These are phyloP conservation scores for Diaporthe sp. DNA, from an alignment of 2,329 filamentous ascomycete species.

Conservation along the genomic window DNA sequence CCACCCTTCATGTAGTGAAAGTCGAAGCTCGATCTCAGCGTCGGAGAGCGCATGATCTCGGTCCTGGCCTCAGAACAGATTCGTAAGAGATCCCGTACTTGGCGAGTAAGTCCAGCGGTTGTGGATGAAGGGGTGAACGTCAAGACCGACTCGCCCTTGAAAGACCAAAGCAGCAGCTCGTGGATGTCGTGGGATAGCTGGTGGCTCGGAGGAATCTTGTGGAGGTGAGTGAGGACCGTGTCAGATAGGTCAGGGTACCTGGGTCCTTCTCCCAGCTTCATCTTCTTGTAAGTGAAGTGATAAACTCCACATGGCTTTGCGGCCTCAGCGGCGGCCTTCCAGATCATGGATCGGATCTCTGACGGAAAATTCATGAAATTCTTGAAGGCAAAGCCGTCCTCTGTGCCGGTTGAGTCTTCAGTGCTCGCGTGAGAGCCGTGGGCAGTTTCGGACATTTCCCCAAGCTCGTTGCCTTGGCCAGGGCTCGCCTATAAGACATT, in stretches of 20 bases:
- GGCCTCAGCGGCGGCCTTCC: neutral
- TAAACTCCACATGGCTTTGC: neutral
- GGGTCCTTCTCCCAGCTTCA: too few relatives aligned
- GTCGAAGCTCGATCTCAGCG: neutral
- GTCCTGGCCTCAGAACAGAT: neutral
- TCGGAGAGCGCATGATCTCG: neutral
- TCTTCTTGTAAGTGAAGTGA: neutral
- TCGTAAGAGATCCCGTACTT: neutral
- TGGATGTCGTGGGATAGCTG: neutral
- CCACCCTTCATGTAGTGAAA: neutral
- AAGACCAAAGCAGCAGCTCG: too few relatives aligned
- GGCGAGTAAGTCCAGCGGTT: neutral
- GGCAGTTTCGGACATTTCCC: too few relatives aligned
- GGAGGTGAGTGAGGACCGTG: neutral
- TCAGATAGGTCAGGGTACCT: neutral
- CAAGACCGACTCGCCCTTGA: neutral
- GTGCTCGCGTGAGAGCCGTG: neutral
- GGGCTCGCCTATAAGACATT: neutral
- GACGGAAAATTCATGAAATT: neutral
- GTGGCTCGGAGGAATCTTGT: too few relatives aligned
- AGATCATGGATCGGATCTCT: neutral
- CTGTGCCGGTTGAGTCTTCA: too few relatives aligned
- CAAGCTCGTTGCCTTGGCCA: neutral
- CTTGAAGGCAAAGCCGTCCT: neutral
- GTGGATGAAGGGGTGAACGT: neutral